Percentiles rank a stretch among this genome's conserved stretches.
These are phyloP conservation scores for Mycena amicta DNA, from an alignment of 768 basidiomycete genomes.

Conservation along the genomic window DNA sequence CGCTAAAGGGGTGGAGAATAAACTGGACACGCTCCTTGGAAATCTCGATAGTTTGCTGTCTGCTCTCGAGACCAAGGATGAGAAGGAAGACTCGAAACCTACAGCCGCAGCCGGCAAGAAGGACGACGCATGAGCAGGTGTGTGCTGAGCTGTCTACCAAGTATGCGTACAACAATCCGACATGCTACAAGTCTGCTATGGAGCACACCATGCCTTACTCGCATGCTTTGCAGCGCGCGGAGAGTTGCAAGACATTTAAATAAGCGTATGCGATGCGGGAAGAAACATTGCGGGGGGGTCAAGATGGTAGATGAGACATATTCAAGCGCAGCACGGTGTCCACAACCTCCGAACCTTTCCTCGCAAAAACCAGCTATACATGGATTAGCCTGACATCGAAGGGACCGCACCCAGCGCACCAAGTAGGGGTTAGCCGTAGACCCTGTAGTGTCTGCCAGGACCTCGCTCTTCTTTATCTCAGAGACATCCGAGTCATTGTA, in stretches of 20 bases:
- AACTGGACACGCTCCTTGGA: slow-evolving; percentile 61
- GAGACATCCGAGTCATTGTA: slow-evolving; percentile 92
- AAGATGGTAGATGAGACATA: slow-evolving; percentile 30
- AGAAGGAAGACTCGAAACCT: neutral
- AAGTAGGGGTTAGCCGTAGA: slow-evolving; percentile 89
- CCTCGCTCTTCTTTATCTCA: slow-evolving; percentile 76
- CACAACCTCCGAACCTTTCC: slow-evolving; percentile 77
- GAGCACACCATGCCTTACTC: neutral
- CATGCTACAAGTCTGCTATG: neutral
- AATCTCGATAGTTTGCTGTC: slow-evolving; percentile 59
- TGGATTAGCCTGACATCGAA: no score
- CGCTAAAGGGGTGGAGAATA: slow-evolving; percentile 62
- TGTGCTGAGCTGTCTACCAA: no score
- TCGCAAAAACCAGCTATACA: slow-evolving; percentile 76
- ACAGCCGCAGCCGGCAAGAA: neutral
- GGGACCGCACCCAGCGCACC: slow-evolving; percentile 46
- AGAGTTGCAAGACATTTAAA: neutral
- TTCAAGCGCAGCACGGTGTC: slow-evolving; percentile 78
- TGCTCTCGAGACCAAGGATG: slow-evolving; percentile 36
- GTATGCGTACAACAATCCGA: neutral
- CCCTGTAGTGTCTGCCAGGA: slow-evolving; percentile 88
- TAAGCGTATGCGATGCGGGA: slow-evolving; percentile 3
- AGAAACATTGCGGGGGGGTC: slow-evolving; percentile 8
- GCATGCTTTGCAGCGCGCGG: neutral
- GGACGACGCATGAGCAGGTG: neutral